These are phyloP conservation scores for Knufia petricola DNA, from an alignment of 2,329 filamentous ascomycete species.

Conservation along the genomic window DNA sequence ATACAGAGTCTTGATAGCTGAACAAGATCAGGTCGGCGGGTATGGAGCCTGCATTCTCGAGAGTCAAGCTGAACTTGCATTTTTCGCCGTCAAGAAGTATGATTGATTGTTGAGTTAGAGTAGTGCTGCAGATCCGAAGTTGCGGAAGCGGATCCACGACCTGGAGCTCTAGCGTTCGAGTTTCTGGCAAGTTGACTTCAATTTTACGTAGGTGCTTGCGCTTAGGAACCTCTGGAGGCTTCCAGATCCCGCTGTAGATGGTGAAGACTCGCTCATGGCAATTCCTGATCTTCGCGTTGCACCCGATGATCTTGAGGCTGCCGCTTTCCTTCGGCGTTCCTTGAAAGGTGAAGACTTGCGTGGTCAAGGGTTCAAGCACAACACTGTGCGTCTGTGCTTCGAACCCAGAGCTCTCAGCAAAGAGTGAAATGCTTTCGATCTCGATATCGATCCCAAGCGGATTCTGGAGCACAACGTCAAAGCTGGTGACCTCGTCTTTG, in stretches of 20 bases:
- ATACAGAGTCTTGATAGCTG: conserved; percentile 82
- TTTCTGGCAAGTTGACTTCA: conserved; percentile 7
- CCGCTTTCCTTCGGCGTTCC: conserved; percentile 61
- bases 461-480: conserved; percentile 80
- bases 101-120: conserved; percentile 70
- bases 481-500: conserved; percentile 65
- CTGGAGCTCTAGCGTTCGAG: conserved; percentile 14
- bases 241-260: conserved; percentile 71
- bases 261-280: conserved; percentile 77
- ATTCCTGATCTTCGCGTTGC: conserved; percentile 66
- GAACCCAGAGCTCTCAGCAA: conserved; percentile 64
- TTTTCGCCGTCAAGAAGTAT: conserved; percentile 91
- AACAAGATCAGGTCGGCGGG: conserved; percentile 77
- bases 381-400: conserved; percentile 55
- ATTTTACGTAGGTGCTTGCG: conserved; percentile 46
- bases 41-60: conserved; percentile 68
- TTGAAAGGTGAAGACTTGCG: conserved; percentile 64
- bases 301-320: conserved; percentile 64
- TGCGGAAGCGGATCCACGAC: conserved; percentile 74
- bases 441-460: conserved; percentile 89
- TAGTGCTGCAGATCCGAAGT: conserved; percentile 64
- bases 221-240: conserved; percentile 49
- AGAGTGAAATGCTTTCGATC: conserved; percentile 69
- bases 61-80: conserved; percentile 63
- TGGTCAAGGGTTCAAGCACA: conserved; percentile 68